Percentiles rank a stretch among this genome's conserved stretches.
These are phyloP conservation scores for Coemansia sp. DNA, from an alignment of 192 early-diverging fungal genomes.

Conservation along the genomic window DNA sequence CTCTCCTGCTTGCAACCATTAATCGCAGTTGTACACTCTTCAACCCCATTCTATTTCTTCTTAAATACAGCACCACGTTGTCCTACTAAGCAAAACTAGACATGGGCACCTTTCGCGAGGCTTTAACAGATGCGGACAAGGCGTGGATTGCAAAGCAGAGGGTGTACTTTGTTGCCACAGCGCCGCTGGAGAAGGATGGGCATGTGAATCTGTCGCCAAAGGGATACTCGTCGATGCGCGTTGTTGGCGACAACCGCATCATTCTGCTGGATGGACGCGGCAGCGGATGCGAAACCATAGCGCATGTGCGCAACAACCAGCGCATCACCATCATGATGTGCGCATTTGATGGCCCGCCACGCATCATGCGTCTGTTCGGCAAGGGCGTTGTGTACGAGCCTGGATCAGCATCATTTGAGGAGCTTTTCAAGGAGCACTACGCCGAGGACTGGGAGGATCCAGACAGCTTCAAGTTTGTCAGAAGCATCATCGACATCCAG, in stretches of 20 bases:
- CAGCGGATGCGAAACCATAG: conserved; percentile 61
- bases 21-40: background rate
- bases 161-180: conserved; percentile 61
- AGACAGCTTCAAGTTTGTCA: conserved; percentile 44
- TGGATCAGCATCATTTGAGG: conserved; percentile 51
- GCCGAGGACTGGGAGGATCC: conserved; percentile 34
- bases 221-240: conserved; percentile 59
- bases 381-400: conserved; percentile 56
- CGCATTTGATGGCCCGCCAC: conserved; percentile 65
- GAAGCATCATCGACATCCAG: conserved; percentile 59
- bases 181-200: conserved; percentile 54
- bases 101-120: conserved; percentile 58
- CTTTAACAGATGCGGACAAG: conserved; percentile 45
- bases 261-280: conserved; percentile 43
- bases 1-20: background rate
- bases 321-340: conserved; percentile 67
- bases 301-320: conserved; percentile 64
- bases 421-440: conserved; percentile 52
- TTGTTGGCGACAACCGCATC: conserved; percentile 45
- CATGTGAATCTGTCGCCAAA: conserved; percentile 64
- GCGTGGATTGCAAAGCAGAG: conserved; percentile 61
- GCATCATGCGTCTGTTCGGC: conserved; percentile 64
- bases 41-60: too few species aligned
- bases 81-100: background rate
- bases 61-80: background rate